phyloP scores from a whole-genome alignment of 306 rosid genomes.

The Erythrophleum fordii region DNA sequence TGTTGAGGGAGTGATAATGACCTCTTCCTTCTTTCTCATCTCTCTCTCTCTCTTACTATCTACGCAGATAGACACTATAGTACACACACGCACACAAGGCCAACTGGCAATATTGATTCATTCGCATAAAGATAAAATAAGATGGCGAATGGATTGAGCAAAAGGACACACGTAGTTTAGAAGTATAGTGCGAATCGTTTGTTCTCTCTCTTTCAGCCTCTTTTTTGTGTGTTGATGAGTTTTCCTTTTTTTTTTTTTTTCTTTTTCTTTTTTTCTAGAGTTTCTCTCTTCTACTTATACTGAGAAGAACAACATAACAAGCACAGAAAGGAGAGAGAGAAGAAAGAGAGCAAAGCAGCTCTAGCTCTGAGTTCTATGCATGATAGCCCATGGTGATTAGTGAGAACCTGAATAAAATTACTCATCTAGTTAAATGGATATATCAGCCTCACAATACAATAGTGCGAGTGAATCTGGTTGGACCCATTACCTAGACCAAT shows the following conservation, averaged over 20 bases:
- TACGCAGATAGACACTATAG: conserved; percentile 40
- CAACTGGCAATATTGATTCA: conserved; percentile 91
- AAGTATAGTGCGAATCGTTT: conserved; percentile 66
- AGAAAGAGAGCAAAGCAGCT: conserved; percentile 28
- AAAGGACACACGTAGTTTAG: conserved; percentile 67
- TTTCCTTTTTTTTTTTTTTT: conserved; percentile 21
- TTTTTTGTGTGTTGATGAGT: conserved; percentile 29
- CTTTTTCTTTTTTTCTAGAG: conserved; percentile 30
- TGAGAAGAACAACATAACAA: conserved; percentile 36
- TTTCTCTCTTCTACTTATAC: conserved; percentile 52
- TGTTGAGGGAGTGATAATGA: not conserved
- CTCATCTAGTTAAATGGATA: conserved; percentile 42
- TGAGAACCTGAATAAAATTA: not conserved
- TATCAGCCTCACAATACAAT: conserved; percentile 51
- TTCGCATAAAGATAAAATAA: conserved; percentile 66
- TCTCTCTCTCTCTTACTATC: conserved; percentile 35
- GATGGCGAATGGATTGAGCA: conserved; percentile 67
- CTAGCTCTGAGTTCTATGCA: conserved; percentile 18
- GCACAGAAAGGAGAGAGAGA: conserved; percentile 26
- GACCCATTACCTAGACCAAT: conserved; percentile 68
- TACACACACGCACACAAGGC: conserved; percentile 60
- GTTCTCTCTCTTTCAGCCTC: conserved; percentile 37
- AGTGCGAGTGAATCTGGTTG: conserved; percentile 78
- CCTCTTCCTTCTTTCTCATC: conserved; percentile 1
- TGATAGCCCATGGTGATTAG: not conserved